A percentile compares a stretch with the other conserved stretches of the same genome.
These are phyloP conservation scores for Globisporangium spiculum DNA, from an alignment of 352 stramenopile genomes.

Conservation along the genomic window DNA sequence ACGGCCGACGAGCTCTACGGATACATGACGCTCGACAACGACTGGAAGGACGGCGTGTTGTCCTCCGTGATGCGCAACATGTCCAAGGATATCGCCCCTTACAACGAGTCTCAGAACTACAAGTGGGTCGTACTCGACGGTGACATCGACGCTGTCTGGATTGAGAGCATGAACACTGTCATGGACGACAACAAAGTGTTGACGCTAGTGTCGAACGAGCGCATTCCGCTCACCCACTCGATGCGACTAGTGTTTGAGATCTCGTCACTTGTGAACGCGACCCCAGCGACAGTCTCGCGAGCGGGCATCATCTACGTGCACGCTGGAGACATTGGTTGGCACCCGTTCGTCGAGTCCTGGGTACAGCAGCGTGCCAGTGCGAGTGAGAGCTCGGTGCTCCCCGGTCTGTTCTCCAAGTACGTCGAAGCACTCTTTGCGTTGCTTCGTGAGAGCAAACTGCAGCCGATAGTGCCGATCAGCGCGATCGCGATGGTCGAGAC, in stretches of 20 bases:
- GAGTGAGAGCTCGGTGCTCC: conserved; percentile 82
- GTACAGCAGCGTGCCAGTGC: conserved; percentile 73
- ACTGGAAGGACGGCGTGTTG: conserved; percentile 97
- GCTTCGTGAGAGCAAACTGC: conserved; percentile 66
- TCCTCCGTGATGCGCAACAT: conserved; percentile 97
- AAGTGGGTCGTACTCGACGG: conserved; percentile 93
- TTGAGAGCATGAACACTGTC: conserved; percentile 93
- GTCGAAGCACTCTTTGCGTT: conserved; percentile 81
- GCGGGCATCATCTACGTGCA: conserved; percentile 97
- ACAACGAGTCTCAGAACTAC: conserved; percentile 84
- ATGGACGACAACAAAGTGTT: conserved; percentile 95
- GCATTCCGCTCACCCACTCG: conserved; percentile 92
- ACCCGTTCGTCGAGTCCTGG: conserved; percentile 94
- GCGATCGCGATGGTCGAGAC: conserved; percentile 82
- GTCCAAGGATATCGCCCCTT: conserved; percentile 89
- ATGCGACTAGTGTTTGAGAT: conserved; percentile 99
- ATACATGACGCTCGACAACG: conserved; percentile 96
- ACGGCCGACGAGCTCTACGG: conserved; percentile 92
- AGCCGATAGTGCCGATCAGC: conserved; percentile 50
- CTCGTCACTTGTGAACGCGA: conserved; percentile 95
- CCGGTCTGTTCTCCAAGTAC: conserved; percentile 93
- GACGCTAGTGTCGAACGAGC: conserved; percentile 96
- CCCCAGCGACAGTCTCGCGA: conserved; percentile 94
- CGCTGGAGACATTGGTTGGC: conserved; percentile 90
- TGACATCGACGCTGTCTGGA: conserved; percentile 95